A percentile compares a stretch with the other conserved stretches of the same genome.
Conservation (phyloP, 805 yeast genomes). For the Millerago galiae region DNA sequence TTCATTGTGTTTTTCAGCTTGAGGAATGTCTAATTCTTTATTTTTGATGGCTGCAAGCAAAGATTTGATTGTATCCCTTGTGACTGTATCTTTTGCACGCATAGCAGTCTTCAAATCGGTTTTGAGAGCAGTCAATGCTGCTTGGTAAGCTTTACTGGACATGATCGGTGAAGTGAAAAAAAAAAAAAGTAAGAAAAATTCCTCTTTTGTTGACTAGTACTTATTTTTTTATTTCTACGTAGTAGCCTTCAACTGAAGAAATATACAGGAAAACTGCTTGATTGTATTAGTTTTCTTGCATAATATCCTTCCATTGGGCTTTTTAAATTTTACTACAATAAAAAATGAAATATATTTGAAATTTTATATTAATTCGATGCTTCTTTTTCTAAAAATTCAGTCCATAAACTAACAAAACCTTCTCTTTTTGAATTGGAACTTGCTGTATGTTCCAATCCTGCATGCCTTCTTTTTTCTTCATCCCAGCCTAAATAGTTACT, state of each 20-base stretch:
- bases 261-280: no score
- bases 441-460: slow-evolving; percentile 50
- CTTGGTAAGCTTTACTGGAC: slow-evolving; percentile 26
- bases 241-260: no score
- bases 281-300: no score
- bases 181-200: no score
- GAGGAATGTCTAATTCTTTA: slow-evolving; percentile 31
- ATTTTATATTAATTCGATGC: slow-evolving; percentile 24
- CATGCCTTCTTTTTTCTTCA: slow-evolving; percentile 66
- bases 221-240: no score
- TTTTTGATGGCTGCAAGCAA: slow-evolving; percentile 38
- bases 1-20: slow-evolving; percentile 28
- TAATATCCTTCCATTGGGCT: no score
- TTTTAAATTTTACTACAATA: no score
- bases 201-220: no score
- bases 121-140: slow-evolving; percentile 30
- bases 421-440: slow-evolving; percentile 17
- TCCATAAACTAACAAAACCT: slow-evolving; percentile 71
- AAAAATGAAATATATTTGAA: no score
- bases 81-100: slow-evolving; percentile 36
- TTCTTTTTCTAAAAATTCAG: slow-evolving; percentile 72
- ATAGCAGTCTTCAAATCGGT: slow-evolving; percentile 41
- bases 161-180: background rate
- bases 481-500: slow-evolving; percentile 86
- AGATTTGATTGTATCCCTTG: slow-evolving; percentile 39